phyloP scores from a whole-genome alignment of 352 stramenopile genomes.

The Elongisporangium undulatum region DNA sequence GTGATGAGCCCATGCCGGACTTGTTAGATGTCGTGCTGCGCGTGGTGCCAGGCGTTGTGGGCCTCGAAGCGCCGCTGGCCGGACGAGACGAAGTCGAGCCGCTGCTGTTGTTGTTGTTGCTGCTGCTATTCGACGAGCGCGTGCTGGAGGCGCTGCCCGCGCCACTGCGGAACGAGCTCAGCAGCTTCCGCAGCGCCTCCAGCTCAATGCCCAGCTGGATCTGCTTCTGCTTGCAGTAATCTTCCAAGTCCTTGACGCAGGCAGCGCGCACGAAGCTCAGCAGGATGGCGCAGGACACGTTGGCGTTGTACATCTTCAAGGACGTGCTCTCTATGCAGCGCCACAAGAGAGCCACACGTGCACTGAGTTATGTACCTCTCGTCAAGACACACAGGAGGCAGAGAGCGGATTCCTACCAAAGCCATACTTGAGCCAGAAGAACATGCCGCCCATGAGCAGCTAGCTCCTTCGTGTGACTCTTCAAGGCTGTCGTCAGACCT shows the following conservation, averaged over 20 bases:
- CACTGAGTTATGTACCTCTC: background rate
- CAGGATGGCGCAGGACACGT: conserved; percentile 65
- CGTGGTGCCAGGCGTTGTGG: conserved; percentile 17
- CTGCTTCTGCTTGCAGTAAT: conserved; percentile 71
- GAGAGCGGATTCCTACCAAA: conserved; percentile 44
- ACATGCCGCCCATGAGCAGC: conserved; percentile 19
- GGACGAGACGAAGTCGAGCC: conserved; percentile 8
- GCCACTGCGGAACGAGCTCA: conserved; percentile 7
- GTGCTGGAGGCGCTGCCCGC: conserved; percentile 9
- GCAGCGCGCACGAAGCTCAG: conserved; percentile 65
- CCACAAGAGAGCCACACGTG: conserved; percentile 2
- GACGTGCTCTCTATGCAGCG: conserved; percentile 33
- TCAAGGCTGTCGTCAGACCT: background rate
- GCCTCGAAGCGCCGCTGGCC: conserved; percentile 9
- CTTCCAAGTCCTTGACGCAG: conserved; percentile 61
- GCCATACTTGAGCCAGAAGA: conserved; percentile 83
- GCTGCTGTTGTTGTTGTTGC: background rate
- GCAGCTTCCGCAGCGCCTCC: conserved; percentile 41
- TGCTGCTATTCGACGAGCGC: conserved; percentile 1
- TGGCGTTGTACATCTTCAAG: conserved; percentile 73
- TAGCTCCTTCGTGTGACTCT: background rate
- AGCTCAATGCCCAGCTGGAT: conserved; percentile 75
- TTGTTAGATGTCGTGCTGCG: conserved; percentile 8
- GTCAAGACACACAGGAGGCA: background rate
- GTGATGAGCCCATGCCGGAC: background rate